Percentiles rank a stretch among this genome's conserved stretches.
Conservation (phyloP, 129 eudicot genomes). For the Helianthus tuberosus region DNA sequence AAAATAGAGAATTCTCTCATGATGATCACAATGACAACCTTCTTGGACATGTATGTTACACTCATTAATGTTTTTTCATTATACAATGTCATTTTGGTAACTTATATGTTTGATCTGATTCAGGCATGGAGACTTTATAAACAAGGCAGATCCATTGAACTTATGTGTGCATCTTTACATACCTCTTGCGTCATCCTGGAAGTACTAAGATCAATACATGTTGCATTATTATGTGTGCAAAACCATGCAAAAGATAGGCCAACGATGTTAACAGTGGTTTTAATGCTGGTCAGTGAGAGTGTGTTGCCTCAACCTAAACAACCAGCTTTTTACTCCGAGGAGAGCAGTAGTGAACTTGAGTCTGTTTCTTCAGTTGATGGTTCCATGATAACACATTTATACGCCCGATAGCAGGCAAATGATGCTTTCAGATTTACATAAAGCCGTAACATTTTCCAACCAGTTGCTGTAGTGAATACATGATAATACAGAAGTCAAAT, state of each 20-base stretch:
- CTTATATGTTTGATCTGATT: background rate
- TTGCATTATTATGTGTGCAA: slow-evolving; percentile 24
- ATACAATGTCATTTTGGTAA: background rate
- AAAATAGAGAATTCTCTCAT: slow-evolving; percentile 22
- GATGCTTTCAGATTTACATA: background rate
- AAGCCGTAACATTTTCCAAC: background rate
- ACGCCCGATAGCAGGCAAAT: slow-evolving; percentile 7
- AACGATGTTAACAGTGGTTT: slow-evolving; percentile 22
- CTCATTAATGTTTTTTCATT: background rate
- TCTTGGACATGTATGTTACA: slow-evolving; percentile 25
- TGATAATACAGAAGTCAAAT: too few species aligned
- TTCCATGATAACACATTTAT: slow-evolving; percentile 6
- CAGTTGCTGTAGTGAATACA: background rate
- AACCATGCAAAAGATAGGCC: slow-evolving; percentile 22
- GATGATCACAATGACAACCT: slow-evolving; percentile 13
- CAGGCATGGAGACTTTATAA: slow-evolving; percentile 26
- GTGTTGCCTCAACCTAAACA: slow-evolving; percentile 20
- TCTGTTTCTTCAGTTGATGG: slow-evolving; percentile 3
- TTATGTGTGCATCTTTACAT: slow-evolving; percentile 1
- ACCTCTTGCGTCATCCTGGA: slow-evolving; percentile 9
- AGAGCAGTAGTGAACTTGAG: background rate
- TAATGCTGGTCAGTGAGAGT: slow-evolving; percentile 17
- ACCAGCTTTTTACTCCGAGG: slow-evolving; percentile 2
- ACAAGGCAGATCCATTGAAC: slow-evolving; percentile 21
- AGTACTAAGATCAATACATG: slow-evolving; percentile 21